Evolutionary conservation across 2,329 filamentous ascomycete species (phyloP).

Genomic region (Fusarium nisikadoi): DNA sequence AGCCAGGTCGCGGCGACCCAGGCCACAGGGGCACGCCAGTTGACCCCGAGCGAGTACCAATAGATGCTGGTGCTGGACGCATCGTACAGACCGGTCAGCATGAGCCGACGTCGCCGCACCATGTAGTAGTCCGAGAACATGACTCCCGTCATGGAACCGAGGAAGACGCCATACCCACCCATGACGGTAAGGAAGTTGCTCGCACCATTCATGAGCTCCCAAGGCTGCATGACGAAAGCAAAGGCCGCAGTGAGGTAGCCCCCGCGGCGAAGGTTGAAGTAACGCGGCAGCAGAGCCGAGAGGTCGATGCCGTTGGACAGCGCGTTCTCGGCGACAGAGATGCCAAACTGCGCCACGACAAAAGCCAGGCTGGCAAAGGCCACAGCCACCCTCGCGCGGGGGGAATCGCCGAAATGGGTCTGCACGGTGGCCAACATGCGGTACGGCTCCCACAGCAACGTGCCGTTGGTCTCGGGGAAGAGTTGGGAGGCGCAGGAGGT

Average conservation of each 20-base stretch:
- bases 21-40: not conserved
- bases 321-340: not conserved
- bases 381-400: not conserved
- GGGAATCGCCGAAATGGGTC: not conserved
- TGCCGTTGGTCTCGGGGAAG: not conserved
- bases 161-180: not conserved
- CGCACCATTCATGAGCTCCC: not conserved
- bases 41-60: not conserved
- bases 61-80: not conserved
- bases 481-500: not conserved
- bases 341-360: not conserved
- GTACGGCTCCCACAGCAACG: not conserved
- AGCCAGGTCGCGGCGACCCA: not conserved
- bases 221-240: not conserved
- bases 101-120: not conserved
- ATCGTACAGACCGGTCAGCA: not conserved
- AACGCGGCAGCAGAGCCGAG: not conserved
- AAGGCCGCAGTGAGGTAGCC: not conserved
- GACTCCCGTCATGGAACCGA: not conserved
- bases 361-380: not conserved
- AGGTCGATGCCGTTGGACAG: not conserved
- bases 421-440: not conserved
- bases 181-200: not conserved
- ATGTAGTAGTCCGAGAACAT: not conserved
- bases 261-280: not conserved